phyloP scores from a whole-genome alignment of 768 basidiomycete genomes.

The Trametes cingulata region DNA sequence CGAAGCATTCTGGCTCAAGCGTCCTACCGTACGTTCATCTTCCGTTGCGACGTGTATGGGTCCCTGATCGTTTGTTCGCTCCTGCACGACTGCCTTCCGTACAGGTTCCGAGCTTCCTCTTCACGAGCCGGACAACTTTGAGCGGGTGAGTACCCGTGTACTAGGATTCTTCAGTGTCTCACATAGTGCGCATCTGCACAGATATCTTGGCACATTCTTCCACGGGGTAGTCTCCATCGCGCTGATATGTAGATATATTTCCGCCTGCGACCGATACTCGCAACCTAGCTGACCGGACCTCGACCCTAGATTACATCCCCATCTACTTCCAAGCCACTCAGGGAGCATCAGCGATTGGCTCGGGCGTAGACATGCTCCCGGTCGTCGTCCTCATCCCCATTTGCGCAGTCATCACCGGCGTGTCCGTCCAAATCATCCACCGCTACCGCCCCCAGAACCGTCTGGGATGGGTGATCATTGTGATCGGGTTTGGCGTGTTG shows the following conservation, averaged over 20 bases:
- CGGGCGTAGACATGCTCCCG: constrained; percentile 40
- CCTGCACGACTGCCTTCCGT: too few species aligned
- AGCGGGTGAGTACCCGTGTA: neutral
- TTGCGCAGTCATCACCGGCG: constrained; percentile 37
- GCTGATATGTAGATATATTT: constrained; percentile 28
- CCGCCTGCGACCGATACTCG: too few species aligned
- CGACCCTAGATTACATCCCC: constrained; percentile 39
- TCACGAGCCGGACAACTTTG: constrained; percentile 2
- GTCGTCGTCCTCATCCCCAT: constrained; percentile 38
- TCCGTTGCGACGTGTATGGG: too few species aligned
- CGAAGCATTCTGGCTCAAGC: constrained; percentile 23
- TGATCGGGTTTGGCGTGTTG: constrained; percentile 39
- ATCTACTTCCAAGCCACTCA: constrained; percentile 49
- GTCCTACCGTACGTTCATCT: neutral
- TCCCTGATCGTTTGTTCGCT: too few species aligned
- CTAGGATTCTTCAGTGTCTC: neutral
- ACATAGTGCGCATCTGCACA: constrained; percentile 6
- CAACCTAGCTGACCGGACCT: neutral
- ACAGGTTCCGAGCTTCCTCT: constrained; percentile 5
- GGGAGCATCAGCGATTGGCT: constrained; percentile 36
- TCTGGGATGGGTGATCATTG: constrained; percentile 36
- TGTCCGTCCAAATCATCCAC: constrained; percentile 29
- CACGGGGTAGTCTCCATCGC: constrained; percentile 28
- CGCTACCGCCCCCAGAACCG: constrained; percentile 40
- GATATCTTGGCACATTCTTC: constrained; percentile 38